A percentile compares a stretch with the other conserved stretches of the same genome.
phyloP scores from a whole-genome alignment of 345 rosid genomes.

The Angophora floribunda region DNA sequence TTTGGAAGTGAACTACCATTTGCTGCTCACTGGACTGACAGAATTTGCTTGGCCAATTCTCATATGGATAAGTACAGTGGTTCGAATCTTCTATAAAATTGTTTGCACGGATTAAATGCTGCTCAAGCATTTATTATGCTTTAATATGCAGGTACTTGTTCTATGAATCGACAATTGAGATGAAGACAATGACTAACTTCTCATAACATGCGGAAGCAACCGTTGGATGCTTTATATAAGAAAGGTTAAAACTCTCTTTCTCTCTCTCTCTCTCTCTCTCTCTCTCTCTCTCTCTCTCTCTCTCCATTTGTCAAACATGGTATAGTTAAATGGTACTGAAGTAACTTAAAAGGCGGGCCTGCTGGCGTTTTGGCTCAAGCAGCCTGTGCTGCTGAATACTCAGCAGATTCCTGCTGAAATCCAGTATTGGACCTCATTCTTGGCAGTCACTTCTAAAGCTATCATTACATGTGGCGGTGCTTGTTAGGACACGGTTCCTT shows the following conservation, averaged over 20 bases:
- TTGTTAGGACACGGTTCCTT: neutral
- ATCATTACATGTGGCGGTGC: neutral
- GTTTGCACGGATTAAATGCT: neutral
- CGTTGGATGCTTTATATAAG: neutral
- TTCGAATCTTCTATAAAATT: neutral
- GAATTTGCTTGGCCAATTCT: neutral
- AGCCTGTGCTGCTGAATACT: neutral
- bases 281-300: neutral
- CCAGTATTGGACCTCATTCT: neutral
- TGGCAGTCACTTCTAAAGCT: neutral
- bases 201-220: neutral
- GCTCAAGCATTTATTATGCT: neutral
- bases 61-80: neutral
- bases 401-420: neutral
- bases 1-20: too few relatives aligned
- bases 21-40: neutral
- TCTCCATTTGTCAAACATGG: neutral
- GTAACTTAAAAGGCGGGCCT: neutral
- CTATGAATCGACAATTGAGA: neutral
- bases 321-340: neutral
- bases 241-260: neutral
- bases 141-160: neutral
- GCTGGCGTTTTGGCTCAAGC: neutral
- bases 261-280: neutral
- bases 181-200: neutral